Base-by-base conservation (phyloP, 2,329 filamentous ascomycete genomes). In the Pseudocercospora macadamiae region DNA sequence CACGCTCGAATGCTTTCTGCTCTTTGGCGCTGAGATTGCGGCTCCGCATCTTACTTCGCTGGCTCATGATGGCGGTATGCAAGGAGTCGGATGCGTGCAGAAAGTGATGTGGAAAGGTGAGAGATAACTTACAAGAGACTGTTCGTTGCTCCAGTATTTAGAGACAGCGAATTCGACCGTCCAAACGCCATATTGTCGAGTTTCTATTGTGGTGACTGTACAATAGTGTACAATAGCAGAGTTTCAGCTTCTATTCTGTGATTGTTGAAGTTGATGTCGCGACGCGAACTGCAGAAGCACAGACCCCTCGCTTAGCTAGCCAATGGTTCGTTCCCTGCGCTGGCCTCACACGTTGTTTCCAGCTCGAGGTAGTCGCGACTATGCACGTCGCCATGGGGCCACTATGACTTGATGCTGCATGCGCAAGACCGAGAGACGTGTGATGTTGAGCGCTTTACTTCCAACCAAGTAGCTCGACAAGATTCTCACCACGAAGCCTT, bases 121-220 rank as follows among this genome's bases (percentile, higher is more conserved):
- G 44, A 58, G 42, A 48, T 23, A 52, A 70, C 72, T 62, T 67
- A 73, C 71, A 73, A 74, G 25, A 73, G 61, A 56, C 63, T 66
- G 69, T 79, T 79, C 51, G 73, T 72, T 21, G 75, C 73, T 61
- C 77, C 77, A 18, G 83, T 85, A 67, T 84, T 85, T 67, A 85
- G 78, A 59, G 78, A 81, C 68, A 85, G 73, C 57, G 77, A 79
- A 67, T 80, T 80, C 16, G 77, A 80, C 47, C 78, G 74, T 44
- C 77, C 78, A 64, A 80, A 77, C 42, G 77, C 77, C 68, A 78
- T 74, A 28, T 44, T 57, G 51, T 52, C 36, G 23, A 19, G 23
- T 39, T 23, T 16, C 28, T 39, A 42, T 42, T 39, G 51, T 53
- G 51, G 21, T 39, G 47, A 9, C 16, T n/a, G 47, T n/a, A n/a